Conservation (phyloP, 2,329 filamentous ascomycete species). For the Coniochaeta ligniaria region DNA sequence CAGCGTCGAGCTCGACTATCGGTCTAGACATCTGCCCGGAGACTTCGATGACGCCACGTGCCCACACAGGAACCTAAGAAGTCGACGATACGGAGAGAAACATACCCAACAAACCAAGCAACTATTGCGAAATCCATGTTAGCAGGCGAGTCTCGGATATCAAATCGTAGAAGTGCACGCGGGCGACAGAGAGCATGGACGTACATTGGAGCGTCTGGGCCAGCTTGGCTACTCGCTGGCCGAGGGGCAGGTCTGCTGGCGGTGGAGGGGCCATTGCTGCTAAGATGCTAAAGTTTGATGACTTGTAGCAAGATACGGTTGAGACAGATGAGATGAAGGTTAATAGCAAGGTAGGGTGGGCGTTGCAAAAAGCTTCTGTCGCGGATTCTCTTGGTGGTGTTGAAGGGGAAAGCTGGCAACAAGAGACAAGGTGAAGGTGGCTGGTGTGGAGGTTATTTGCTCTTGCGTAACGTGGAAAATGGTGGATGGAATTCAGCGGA, state of each 20-base stretch:
- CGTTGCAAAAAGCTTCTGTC: neutral
- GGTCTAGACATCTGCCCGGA: no score
- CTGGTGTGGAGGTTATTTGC: neutral
- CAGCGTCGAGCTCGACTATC: constrained; percentile 1
- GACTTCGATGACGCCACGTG: neutral
- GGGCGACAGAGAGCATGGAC: constrained; percentile 26
- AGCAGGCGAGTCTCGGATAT: constrained; percentile 17
- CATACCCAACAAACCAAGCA: constrained; percentile 77
- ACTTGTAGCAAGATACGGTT: neutral
- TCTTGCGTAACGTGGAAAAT: neutral
- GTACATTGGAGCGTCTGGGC: constrained; percentile 90
- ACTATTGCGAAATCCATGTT: constrained; percentile 38
- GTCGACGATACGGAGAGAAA: constrained; percentile 16
- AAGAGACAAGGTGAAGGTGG: neutral
- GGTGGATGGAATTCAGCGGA: constrained; percentile 1
- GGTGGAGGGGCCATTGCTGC: constrained; percentile 65
- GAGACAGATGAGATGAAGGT: neutral
- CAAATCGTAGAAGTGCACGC: constrained; percentile 9
- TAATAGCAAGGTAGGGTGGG: neutral
- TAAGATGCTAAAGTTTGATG: neutral
- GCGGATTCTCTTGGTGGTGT: neutral
- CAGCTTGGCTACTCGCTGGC: constrained; percentile 67
- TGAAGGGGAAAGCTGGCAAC: constrained; percentile 1
- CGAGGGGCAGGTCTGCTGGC: constrained; percentile 59
- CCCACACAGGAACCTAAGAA: neutral